Evolutionary conservation across 805 yeast genomes (phyloP).

Genomic region (Barnettozyma pratensis): DNA sequence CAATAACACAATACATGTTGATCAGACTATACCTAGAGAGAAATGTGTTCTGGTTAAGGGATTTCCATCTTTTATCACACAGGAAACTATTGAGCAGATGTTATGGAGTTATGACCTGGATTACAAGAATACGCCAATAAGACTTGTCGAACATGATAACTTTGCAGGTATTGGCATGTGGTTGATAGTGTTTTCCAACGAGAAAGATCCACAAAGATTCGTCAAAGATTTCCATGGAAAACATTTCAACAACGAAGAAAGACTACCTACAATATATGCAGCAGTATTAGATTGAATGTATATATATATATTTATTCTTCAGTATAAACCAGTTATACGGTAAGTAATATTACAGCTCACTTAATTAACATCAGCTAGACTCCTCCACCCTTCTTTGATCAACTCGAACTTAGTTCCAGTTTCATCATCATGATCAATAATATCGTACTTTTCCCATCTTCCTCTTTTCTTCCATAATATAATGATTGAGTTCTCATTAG

Average conservation of each 20-base stretch:
- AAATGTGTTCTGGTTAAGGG: conserved; percentile 38
- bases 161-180: conserved; percentile 17
- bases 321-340: conserved; percentile 1
- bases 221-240: conserved; percentile 48
- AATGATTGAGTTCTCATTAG: conserved; percentile 59
- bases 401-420: conserved; percentile 44
- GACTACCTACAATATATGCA: conserved; percentile 27
- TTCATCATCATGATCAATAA: conserved; percentile 43
- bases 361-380: conserved; percentile 27
- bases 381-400: conserved; percentile 68
- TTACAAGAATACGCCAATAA: conserved; percentile 14
- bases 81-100: conserved; percentile 29
- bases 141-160: conserved; percentile 7
- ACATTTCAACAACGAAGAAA: conserved; percentile 24
- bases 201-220: conserved; percentile 44
- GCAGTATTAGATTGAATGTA: conserved; percentile 16
- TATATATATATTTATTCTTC: neutral
- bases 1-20: neutral
- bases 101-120: conserved; percentile 50
- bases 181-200: conserved; percentile 41
- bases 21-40: conserved; percentile 4
- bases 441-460: conserved; percentile 82
- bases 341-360: neutral
- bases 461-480: conserved; percentile 70
- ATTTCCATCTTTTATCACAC: conserved; percentile 40